A percentile compares a stretch with the other conserved stretches of the same genome.
Evolutionary conservation across 1,139 yeast genomes (phyloP).

Genomic region (Spathaspora sp.): DNA sequence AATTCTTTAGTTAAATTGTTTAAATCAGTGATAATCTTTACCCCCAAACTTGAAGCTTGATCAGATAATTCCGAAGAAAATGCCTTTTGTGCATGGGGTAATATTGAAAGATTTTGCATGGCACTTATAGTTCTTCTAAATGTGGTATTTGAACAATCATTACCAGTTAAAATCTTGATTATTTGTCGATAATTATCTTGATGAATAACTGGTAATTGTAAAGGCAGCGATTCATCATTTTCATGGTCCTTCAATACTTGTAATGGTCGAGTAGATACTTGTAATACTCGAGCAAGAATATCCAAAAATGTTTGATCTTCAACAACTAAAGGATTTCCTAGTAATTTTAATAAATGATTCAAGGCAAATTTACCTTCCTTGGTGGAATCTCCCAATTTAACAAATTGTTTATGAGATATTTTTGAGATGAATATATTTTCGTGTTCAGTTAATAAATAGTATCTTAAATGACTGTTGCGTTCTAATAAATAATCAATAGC

Average conservation of each 20-base stretch:
- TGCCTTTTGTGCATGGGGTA: slow-evolving; percentile 60
- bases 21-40: slow-evolving; percentile 57
- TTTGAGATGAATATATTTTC: slow-evolving; percentile 56
- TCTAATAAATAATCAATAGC: slow-evolving; percentile 72
- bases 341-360: slow-evolving; percentile 60
- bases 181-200: slow-evolving; percentile 61
- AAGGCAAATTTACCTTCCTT: slow-evolving; percentile 62
- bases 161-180: slow-evolving; percentile 71
- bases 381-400: slow-evolving; percentile 20
- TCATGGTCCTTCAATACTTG: slow-evolving; percentile 38
- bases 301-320: slow-evolving; percentile 80
- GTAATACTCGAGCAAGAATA: slow-evolving; percentile 69
- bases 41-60: slow-evolving; percentile 64
- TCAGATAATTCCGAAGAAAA: slow-evolving; percentile 71
- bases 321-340: slow-evolving; percentile 62
- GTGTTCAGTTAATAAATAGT: slow-evolving; percentile 79
- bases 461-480: slow-evolving; percentile 65
- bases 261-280: slow-evolving; percentile 75
- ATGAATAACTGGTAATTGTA: slow-evolving; percentile 63
- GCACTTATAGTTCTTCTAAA: slow-evolving; percentile 83
- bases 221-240: slow-evolving; percentile 31
- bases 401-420: slow-evolving; percentile 25
- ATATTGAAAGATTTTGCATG: slow-evolving; percentile 71
- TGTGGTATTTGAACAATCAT: slow-evolving; percentile 83
- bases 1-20: slow-evolving; percentile 50